Conservation (phyloP, 192 early-diverging fungal genomes). For the Mortierella antarctica region DNA sequence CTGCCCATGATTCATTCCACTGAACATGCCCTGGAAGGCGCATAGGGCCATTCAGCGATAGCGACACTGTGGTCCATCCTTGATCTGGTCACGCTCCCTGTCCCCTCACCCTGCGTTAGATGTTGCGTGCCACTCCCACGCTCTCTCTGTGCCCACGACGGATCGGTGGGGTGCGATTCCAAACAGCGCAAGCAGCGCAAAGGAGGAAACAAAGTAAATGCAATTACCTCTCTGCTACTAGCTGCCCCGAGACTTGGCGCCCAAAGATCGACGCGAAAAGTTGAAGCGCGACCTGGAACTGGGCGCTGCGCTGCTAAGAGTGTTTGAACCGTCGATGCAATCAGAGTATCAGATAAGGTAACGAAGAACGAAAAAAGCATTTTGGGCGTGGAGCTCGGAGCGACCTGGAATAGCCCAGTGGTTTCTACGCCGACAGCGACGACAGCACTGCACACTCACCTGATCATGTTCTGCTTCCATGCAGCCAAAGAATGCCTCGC, state of each 20-base stretch:
- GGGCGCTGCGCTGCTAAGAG: constrained; percentile 16
- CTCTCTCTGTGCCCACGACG: too few relatives aligned
- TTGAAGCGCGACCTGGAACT: constrained; percentile 39
- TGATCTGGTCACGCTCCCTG: constrained; percentile 2
- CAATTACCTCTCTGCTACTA: constrained; percentile 37
- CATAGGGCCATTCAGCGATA: too few relatives aligned
- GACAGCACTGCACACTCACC: constrained; percentile 1
- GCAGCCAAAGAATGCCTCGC: constrained; percentile 44
- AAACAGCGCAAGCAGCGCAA: too few relatives aligned
- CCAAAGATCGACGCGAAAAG: constrained; percentile 50
- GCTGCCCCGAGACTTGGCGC: constrained; percentile 46
- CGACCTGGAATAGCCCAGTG: too few relatives aligned
- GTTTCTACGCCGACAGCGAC: too few relatives aligned
- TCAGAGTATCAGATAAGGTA: background rate
- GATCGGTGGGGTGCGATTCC: too few relatives aligned
- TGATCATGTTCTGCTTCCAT: constrained; percentile 47
- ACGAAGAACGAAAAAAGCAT: background rate
- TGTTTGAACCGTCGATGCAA: too few relatives aligned
- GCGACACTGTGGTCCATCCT: background rate
- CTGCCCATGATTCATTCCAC: background rate
- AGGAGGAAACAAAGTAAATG: too few relatives aligned
- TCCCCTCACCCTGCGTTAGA: background rate
- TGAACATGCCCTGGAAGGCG: too few relatives aligned
- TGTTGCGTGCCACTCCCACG: background rate
- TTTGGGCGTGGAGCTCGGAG: too few relatives aligned